These are phyloP conservation scores for Corymbia calophylla DNA, from an alignment of 441 rosid species.

Conservation along the genomic window DNA sequence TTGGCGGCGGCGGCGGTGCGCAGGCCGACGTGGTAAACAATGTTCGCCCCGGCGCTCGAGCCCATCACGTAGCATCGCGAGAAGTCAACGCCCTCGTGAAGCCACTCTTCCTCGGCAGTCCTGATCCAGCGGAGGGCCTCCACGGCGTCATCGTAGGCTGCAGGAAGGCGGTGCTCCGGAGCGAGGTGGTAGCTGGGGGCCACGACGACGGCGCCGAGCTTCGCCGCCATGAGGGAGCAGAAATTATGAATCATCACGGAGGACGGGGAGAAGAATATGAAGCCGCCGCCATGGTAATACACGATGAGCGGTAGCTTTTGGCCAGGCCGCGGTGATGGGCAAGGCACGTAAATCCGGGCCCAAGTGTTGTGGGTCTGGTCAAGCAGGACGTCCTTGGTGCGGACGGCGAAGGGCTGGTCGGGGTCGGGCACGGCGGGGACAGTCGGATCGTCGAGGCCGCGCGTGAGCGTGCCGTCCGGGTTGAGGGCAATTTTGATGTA, in stretches of 20 bases:
- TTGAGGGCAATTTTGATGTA: slow-evolving; percentile 20
- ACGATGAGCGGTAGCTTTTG: slow-evolving; percentile 37
- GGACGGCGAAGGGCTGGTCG: not conserved
- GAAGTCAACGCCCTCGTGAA: slow-evolving; percentile 24
- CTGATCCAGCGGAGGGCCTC: slow-evolving; percentile 31
- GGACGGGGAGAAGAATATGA: slow-evolving; percentile 22
- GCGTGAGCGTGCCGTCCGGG: slow-evolving; percentile 41
- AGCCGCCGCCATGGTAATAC: slow-evolving; percentile 52
- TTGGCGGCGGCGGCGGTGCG: not conserved
- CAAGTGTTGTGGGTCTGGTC: slow-evolving; percentile 22
- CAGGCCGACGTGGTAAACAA: slow-evolving; percentile 31
- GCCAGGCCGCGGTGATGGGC: not conserved
- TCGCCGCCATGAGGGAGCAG: slow-evolving; percentile 18
- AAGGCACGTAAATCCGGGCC: slow-evolving; percentile 35
- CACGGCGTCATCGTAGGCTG: slow-evolving; percentile 41
- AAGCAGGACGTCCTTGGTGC: slow-evolving; percentile 31
- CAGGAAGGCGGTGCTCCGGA: slow-evolving; percentile 55
- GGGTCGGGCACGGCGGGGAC: slow-evolving; percentile 21
- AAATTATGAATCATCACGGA: not conserved
- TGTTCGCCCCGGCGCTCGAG: slow-evolving; percentile 39
- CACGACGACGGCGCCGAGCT: slow-evolving; percentile 20
- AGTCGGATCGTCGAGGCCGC: slow-evolving; percentile 4
- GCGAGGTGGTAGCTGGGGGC: slow-evolving; percentile 42
- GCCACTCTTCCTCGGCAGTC: slow-evolving; percentile 26
- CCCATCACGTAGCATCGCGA: slow-evolving; percentile 36